Evolutionary conservation across 192 early-diverging fungal genomes (phyloP).

Genomic region (Jimgerdemannia lactiflua): DNA sequence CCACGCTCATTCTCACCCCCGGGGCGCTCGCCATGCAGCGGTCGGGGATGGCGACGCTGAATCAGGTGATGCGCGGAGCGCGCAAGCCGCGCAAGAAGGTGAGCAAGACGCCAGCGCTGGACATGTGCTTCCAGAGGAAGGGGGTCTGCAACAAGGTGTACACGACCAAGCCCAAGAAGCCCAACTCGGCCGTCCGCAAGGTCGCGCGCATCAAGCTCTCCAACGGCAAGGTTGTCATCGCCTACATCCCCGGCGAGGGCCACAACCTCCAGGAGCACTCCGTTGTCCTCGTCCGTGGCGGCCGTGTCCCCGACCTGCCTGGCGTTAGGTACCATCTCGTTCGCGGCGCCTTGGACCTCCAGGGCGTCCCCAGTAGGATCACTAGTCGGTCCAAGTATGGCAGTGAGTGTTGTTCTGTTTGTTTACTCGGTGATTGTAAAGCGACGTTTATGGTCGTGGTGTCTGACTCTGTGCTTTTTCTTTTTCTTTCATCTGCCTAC

Average conservation of each 20-base stretch:
- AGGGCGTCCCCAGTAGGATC: constrained; percentile 85
- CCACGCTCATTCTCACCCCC: not conserved
- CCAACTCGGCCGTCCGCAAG: constrained; percentile 96
- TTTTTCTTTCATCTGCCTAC: not conserved
- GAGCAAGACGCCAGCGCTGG: constrained; percentile 80
- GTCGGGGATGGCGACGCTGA: constrained; percentile 76
- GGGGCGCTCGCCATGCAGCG: not conserved
- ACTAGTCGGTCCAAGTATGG: constrained; percentile 93
- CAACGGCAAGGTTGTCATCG: constrained; percentile 88
- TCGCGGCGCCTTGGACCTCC: constrained; percentile 90
- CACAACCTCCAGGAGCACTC: constrained; percentile 99
- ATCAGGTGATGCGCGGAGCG: constrained; percentile 86
- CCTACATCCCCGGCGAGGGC: constrained; percentile 98
- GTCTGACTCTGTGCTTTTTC: no score
- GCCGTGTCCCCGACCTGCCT: constrained; percentile 95
- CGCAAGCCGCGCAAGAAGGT: constrained; percentile 67
- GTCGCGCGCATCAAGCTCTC: constrained; percentile 89
- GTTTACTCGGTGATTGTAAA: no score
- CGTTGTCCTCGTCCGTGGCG: constrained; percentile 92
- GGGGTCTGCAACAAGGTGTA: constrained; percentile 97
- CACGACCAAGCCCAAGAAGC: constrained; percentile 96
- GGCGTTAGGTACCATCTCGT: constrained; percentile 96
- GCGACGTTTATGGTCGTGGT: no score
- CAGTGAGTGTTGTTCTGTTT: constrained; percentile 58
- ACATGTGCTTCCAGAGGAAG: constrained; percentile 83